A percentile compares a stretch with the other conserved stretches of the same genome.
Conservation (phyloP, 2,329 filamentous ascomycete species). For the Arachnopeziza araneosa region DNA sequence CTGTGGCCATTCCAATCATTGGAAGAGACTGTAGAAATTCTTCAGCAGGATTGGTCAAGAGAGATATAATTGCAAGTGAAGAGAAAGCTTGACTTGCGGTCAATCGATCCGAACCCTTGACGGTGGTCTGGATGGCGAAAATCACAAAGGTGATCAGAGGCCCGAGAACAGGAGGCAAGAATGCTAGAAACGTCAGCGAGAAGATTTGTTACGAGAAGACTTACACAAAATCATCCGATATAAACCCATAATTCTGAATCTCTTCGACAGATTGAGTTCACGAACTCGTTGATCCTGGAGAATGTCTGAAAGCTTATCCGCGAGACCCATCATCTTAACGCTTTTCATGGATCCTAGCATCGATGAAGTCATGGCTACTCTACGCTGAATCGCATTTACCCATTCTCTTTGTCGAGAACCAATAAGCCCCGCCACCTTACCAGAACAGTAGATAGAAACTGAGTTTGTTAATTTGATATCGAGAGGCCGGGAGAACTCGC, state of each 20-base stretch:
- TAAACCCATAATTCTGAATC: conserved; percentile 12
- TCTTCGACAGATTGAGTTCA: conserved; percentile 14
- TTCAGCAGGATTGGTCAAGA: conserved; percentile 12
- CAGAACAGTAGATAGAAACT: conserved; percentile 7
- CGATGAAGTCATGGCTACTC: conserved; percentile 36
- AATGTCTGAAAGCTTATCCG: conserved; percentile 27
- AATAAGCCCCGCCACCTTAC: conserved; percentile 8
- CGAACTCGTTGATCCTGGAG: conserved; percentile 27
- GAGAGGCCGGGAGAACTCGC: background rate
- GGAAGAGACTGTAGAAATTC: conserved; percentile 12
- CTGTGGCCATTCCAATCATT: conserved; percentile 9
- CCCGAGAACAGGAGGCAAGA: conserved; percentile 10
- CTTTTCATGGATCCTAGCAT: conserved; percentile 39
- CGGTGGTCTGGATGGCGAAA: conserved; percentile 12
- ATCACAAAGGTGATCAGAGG: conserved; percentile 12
- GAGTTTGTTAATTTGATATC: background rate
- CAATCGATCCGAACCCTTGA: conserved; percentile 3
- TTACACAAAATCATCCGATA: conserved; percentile 15
- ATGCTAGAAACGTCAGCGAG: conserved; percentile 5
- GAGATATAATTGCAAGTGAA: conserved; percentile 14
- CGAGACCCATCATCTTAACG: conserved; percentile 40
- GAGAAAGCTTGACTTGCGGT: conserved; percentile 12
- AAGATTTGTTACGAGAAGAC: conserved; percentile 46
- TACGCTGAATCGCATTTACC: conserved; percentile 36
- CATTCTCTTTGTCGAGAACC: conserved; percentile 29